Percentiles rank a stretch among this genome's conserved stretches.
These are phyloP conservation scores for Colletotrichum sublineola DNA, from an alignment of 2,329 filamentous ascomycete genomes.

Conservation along the genomic window DNA sequence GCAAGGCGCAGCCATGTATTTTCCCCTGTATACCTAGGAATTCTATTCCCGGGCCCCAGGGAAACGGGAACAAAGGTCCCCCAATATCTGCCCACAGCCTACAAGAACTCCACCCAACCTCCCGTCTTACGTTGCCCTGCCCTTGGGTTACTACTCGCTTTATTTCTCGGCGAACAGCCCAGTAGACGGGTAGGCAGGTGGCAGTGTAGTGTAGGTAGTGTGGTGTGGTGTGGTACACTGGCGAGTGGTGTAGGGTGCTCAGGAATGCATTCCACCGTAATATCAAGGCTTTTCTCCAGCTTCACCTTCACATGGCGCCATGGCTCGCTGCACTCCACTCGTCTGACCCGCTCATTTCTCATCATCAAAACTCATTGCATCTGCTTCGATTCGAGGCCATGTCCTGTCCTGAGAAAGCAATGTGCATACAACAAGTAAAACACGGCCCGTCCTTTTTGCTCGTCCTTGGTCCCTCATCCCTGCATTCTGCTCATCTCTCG, in stretches of 20 bases:
- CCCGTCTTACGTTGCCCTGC: constrained; percentile 16
- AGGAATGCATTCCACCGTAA: too few species aligned
- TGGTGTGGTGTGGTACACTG: too few species aligned
- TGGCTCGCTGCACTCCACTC: too few species aligned
- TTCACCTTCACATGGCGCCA: too few species aligned
- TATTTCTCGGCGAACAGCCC: neutral
- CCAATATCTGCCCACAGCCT: neutral
- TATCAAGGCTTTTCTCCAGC: too few species aligned
- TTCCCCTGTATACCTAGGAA: too few species aligned
- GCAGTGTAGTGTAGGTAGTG: too few species aligned
- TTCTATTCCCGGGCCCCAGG: constrained; percentile 1
- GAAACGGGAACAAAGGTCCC: constrained; percentile 8
- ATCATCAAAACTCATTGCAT: neutral
- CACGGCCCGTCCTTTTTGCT: neutral
- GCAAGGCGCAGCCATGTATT: too few species aligned
- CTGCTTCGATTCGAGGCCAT: neutral
- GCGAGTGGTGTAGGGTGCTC: too few species aligned
- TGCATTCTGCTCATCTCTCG: neutral
- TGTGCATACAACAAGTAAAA: neutral
- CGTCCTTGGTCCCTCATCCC: constrained; percentile 14
- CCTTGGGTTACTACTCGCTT: neutral
- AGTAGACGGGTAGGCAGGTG: too few species aligned
- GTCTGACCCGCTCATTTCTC: too few species aligned
- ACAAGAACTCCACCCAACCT: constrained; percentile 15
- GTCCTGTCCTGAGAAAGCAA: neutral